A percentile compares a stretch with the other conserved stretches of the same genome.
Conservation (phyloP, 73 alveolate species). For the Tetrahymena malaccensis region DNA sequence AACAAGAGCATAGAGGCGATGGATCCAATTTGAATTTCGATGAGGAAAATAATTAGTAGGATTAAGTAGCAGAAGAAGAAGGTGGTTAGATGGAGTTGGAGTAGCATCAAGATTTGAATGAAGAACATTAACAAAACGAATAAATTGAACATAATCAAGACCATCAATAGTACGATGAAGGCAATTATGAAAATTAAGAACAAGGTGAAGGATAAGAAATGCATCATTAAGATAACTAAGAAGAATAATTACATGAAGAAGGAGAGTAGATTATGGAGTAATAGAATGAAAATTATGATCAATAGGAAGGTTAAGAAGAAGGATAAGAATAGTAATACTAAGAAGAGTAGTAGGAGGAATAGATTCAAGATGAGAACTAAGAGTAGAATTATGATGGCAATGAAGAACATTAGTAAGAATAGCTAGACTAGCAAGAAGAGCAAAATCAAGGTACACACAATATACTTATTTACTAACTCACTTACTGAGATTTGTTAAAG, state of each 20-base stretch:
- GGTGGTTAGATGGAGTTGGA: background rate
- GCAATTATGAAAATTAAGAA: background rate
- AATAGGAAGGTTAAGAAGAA: background rate
- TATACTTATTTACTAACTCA: background rate
- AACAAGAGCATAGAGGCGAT: background rate
- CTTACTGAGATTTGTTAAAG: background rate
- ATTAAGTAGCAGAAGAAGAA: background rate
- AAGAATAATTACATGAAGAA: background rate
- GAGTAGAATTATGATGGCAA: background rate
- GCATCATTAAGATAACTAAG: background rate
- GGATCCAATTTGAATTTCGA: background rate
- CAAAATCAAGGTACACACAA: background rate
- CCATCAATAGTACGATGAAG: background rate
- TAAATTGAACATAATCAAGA: background rate
- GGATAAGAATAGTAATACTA: background rate
- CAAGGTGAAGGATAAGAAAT: background rate
- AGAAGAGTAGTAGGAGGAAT: background rate
- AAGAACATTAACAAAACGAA: background rate
- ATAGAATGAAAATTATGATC: background rate
- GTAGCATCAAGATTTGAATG: background rate
- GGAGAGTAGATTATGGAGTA: background rate
- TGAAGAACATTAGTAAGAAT: background rate
- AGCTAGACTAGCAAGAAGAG: background rate
- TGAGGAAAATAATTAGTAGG: background rate
- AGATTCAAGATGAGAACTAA: background rate